Evolutionary conservation across 148 eudicot genomes (phyloP).

Genomic region (Fagopyrum tataricum): DNA sequence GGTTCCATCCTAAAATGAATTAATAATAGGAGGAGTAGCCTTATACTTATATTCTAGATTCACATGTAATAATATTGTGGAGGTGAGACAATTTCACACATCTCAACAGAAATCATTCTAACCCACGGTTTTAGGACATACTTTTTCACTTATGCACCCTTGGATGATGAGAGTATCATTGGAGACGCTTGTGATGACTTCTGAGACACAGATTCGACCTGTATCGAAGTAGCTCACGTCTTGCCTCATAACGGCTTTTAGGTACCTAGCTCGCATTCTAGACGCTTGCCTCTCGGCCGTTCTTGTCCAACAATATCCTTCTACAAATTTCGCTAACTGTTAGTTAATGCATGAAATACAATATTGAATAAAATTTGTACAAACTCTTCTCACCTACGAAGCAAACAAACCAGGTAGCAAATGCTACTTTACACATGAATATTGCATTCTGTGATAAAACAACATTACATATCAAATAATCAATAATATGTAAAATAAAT

Average conservation of each 20-base stretch:
- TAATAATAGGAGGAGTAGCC: too few relatives aligned
- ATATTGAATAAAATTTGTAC: neutral
- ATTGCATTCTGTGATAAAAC: slow-evolving; percentile 48
- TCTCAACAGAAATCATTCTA: too few relatives aligned
- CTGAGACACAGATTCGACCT: slow-evolving; percentile 17
- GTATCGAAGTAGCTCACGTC: slow-evolving; percentile 33
- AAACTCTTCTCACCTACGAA: slow-evolving; percentile 55
- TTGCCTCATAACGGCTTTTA: slow-evolving; percentile 33
- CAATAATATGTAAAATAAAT: neutral
- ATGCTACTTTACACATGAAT: slow-evolving; percentile 50
- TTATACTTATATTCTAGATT: too few relatives aligned
- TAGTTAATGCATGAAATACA: neutral
- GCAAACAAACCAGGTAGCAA: slow-evolving; percentile 56
- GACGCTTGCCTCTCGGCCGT: slow-evolving; percentile 32
- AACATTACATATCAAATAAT: neutral
- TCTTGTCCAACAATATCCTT: slow-evolving; percentile 37
- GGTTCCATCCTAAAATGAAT: too few relatives aligned
- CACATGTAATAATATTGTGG: too few relatives aligned
- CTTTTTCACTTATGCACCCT: slow-evolving; percentile 32
- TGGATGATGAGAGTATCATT: slow-evolving; percentile 28
- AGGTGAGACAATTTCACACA: too few relatives aligned
- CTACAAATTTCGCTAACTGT: slow-evolving; percentile 11
- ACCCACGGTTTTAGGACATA: neutral
- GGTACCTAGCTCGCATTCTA: slow-evolving; percentile 21
- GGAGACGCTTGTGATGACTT: slow-evolving; percentile 29